Base-by-base conservation (phyloP, 1,284 basidiomycete genomes). In the Sutorius eximius region DNA sequence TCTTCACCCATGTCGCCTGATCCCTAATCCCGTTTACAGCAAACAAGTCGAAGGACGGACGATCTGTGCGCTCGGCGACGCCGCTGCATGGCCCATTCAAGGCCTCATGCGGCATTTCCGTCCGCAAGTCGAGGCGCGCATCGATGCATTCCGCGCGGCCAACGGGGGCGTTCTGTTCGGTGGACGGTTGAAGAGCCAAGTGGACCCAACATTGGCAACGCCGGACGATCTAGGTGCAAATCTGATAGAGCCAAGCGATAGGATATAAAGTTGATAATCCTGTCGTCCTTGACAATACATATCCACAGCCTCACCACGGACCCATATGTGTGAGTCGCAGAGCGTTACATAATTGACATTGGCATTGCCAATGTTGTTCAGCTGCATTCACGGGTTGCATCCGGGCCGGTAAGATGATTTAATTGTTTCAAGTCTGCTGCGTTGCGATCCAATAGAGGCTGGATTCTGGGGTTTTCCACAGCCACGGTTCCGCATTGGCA, bases 31-130 rank as follows among this genome's bases (percentile, higher is more conserved):
- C 45, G 34, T 53, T 42, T 56, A 27, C 67, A 91, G 89, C 13
- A 97, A 97, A 84, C 93, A 98, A 85, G 82, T 98, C 56, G 96
- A 98, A 76, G 95, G 93, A 15, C 87, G 91, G 61, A 95, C 93
- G 10, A 99, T 98, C 64, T 98, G 95, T 64, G 96, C 96, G 12
- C 81, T 98, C 40, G 95, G 96, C 27, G 96, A 99, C 65, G 96
- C 96, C 6, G 95, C 96, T 20, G 96, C 96, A 7, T 99, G 96
- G 96, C 96, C 96, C 8, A 95, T 98, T 57, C 96, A 98, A 68
- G 92, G 93, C 53, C 82, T 98, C 56, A 91, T 98, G 85, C 89
- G 93, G 58, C 92, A 98, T 75, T 99, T 98, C 89, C 86, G 95
- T 61, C 94, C 94, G 1, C 87, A 94, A 67, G 92, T 98, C 37